phyloP scores from a whole-genome alignment of 495 filamentous ascomycete genomes.

The Collariella sp. region DNA sequence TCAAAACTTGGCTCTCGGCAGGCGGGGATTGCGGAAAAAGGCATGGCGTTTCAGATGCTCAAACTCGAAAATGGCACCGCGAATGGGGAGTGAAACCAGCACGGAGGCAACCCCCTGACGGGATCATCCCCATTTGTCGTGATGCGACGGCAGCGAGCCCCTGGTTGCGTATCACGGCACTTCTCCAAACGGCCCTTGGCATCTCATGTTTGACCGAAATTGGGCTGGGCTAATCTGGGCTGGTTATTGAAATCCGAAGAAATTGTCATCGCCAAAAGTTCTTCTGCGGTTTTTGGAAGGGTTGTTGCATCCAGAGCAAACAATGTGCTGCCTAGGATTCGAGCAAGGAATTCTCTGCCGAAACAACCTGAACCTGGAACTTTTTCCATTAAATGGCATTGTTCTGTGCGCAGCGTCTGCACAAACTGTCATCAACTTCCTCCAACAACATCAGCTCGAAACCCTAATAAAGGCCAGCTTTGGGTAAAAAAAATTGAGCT shows the following conservation, averaged over 20 bases:
- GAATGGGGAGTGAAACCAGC: not conserved
- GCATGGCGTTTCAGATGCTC: conserved; percentile 1
- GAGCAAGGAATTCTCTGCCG: too few relatives aligned
- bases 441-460: too few relatives aligned
- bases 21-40: not conserved
- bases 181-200: not conserved
- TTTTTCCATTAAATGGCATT: too few relatives aligned
- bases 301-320: too few relatives aligned
- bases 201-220: conserved; percentile 1
- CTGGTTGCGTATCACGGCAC: not conserved
- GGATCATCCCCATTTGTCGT: not conserved
- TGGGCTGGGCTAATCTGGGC: not conserved
- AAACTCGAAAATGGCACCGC: not conserved
- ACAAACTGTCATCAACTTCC: too few relatives aligned
- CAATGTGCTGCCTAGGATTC: too few relatives aligned
- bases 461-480: too few relatives aligned
- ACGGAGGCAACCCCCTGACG: not conserved
- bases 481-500: too few relatives aligned
- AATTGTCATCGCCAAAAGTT: not conserved
- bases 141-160: not conserved
- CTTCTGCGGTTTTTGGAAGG: not conserved
- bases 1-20: conserved; percentile 3
- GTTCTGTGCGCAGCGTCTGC: too few relatives aligned
- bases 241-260: not conserved
- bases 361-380: too few relatives aligned